Evolutionary conservation across 768 basidiomycete species (phyloP).

Genomic region (Pleurotus sapidus): DNA sequence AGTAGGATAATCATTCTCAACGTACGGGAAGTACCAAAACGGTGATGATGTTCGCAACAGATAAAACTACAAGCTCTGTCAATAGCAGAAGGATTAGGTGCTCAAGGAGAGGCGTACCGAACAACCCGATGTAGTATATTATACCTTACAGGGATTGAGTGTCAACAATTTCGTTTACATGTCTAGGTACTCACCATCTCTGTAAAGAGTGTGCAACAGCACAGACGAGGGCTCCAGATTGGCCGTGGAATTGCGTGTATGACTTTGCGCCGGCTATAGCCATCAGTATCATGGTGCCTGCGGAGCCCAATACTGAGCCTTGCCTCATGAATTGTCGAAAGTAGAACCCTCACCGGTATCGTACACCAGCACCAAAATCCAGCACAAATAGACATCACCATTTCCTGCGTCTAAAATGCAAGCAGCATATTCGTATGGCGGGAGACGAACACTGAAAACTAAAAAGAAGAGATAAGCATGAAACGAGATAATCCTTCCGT

Average conservation of each 20-base stretch:
- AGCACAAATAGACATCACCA: not conserved
- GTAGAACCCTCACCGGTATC: not conserved
- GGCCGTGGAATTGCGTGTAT: not conserved
- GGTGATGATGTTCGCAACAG: not conserved
- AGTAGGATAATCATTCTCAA: not conserved
- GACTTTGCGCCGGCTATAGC: not conserved
- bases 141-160: not conserved
- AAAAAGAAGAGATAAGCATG: not conserved
- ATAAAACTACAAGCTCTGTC: not conserved
- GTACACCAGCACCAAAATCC: not conserved
- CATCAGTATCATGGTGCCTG: not conserved
- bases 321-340: too few species aligned
- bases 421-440: not conserved
- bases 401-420: not conserved
- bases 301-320: not conserved
- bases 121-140: not conserved
- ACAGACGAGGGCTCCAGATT: not conserved
- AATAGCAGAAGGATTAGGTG: too few species aligned
- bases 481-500: not conserved
- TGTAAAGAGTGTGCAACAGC: not conserved
- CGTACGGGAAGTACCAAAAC: not conserved
- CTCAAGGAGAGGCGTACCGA: not conserved
- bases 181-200: not conserved
- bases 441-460: not conserved
- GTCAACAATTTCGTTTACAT: not conserved